phyloP scores from a whole-genome alignment of 2,329 filamentous ascomycete genomes.

The Trichoderma sp. region DNA sequence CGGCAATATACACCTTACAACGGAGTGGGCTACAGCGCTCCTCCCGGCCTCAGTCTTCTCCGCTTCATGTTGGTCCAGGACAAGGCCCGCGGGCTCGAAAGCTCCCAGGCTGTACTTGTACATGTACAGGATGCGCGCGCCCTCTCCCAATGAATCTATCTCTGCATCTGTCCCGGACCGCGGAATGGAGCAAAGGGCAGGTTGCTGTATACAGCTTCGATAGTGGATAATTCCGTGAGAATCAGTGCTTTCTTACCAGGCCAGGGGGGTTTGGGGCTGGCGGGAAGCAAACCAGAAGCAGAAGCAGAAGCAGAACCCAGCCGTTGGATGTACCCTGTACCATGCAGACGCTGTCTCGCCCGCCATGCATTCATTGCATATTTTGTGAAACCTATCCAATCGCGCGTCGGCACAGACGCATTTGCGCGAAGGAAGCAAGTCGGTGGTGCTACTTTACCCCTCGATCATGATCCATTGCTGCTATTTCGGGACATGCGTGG shows the following conservation, averaged over 20 bases:
- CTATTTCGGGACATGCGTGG: background rate
- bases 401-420: background rate
- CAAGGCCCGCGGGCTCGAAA: conserved; percentile 11
- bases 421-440: background rate
- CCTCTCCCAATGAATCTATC: background rate
- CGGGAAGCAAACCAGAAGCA: background rate
- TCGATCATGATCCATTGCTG: conserved; percentile 10
- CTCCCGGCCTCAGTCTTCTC: background rate
- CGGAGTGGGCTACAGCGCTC: background rate
- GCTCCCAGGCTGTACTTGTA: background rate
- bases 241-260: background rate
- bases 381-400: conserved; percentile 18
- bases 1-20: conserved; percentile 17
- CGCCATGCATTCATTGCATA: conserved; percentile 11
- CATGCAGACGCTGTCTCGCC: conserved; percentile 4
- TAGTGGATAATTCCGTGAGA: background rate
- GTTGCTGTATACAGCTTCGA: background rate
- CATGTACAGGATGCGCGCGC: background rate
- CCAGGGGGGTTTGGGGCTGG: background rate
- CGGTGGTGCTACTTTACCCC: background rate
- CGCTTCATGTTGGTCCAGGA: conserved; percentile 4
- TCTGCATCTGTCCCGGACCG: conserved; percentile 1
- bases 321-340: background rate
- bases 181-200: background rate
- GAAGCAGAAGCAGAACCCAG: background rate